phyloP scores from a whole-genome alignment of 148 eudicot genomes.

The Pharnaceum exiguum region DNA sequence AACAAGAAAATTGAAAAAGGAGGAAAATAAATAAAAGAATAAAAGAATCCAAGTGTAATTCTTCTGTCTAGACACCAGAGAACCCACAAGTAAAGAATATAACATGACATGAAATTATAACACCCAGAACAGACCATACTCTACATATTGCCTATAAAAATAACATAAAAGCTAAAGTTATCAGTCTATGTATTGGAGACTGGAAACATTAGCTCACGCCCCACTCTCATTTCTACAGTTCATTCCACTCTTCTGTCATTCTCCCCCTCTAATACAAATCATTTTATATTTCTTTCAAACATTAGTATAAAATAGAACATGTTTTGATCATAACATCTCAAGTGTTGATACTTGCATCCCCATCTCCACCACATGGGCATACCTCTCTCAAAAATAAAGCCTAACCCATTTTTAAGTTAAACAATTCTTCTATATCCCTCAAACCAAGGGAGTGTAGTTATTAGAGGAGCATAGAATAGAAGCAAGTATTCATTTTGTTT shows the following conservation, averaged over 20 bases:
- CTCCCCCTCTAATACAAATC: slow-evolving; percentile 16
- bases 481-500: slow-evolving; percentile 30
- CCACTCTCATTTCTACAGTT: slow-evolving; percentile 14
- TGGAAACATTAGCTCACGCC: slow-evolving; percentile 64
- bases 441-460: slow-evolving; percentile 1
- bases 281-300: slow-evolving; percentile 15
- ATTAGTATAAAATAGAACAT: slow-evolving; percentile 26
- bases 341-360: slow-evolving; percentile 25
- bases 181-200: slow-evolving; percentile 82
- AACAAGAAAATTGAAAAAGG: not conserved
- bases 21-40: not conserved
- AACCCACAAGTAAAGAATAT: slow-evolving; percentile 49
- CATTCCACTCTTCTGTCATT: slow-evolving; percentile 13
- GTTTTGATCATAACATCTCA: slow-evolving; percentile 32
- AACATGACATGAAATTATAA: not conserved
- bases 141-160: slow-evolving; percentile 26
- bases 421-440: slow-evolving; percentile 6
- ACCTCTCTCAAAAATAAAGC: slow-evolving; percentile 23
- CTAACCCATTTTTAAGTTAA: slow-evolving; percentile 5
- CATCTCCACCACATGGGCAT: slow-evolving; percentile 49
- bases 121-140: slow-evolving; percentile 15
- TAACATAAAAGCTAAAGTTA: slow-evolving; percentile 46
- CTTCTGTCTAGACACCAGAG: slow-evolving; percentile 34
- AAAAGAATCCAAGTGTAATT: slow-evolving; percentile 25
- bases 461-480: slow-evolving; percentile 15